Conservation (phyloP, 2,329 filamentous ascomycete genomes). For the Neophaeococcomyces mojaviensis region DNA sequence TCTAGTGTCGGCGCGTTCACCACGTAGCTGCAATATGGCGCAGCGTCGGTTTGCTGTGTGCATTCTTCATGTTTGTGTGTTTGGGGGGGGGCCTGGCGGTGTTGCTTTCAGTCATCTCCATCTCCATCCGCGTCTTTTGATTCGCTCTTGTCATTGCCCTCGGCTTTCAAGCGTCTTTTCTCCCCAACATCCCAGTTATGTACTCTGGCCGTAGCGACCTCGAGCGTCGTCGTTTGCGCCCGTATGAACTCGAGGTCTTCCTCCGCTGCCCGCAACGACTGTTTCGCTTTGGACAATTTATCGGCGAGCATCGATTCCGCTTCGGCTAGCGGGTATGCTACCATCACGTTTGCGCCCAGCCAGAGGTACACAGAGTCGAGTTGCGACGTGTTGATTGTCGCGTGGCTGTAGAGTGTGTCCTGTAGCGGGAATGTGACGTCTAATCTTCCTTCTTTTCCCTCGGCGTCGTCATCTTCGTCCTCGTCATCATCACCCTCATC, state of each 20-base stretch:
- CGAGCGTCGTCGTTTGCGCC: constrained; percentile 95
- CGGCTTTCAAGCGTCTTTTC: constrained; percentile 75
- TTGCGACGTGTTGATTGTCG: constrained; percentile 65
- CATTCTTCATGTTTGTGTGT: no score
- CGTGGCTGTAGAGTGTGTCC: constrained; percentile 89
- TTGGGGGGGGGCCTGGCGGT: no score
- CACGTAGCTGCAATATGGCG: no score
- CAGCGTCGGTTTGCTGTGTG: no score
- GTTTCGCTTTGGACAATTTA: constrained; percentile 72
- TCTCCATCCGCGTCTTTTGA: constrained; percentile 34
- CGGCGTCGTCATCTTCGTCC: constrained; percentile 11
- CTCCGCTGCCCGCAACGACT: constrained; percentile 78
- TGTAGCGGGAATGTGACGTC: constrained; percentile 95
- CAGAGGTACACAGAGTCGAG: constrained; percentile 84
- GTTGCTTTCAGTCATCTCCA: no score
- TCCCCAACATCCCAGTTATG: constrained; percentile 99
- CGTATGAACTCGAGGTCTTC: constrained; percentile 93
- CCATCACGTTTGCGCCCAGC: constrained; percentile 98
- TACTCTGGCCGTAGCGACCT: constrained; percentile 92
- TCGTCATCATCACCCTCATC: constrained; percentile 1
- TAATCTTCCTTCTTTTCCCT: constrained; percentile 36
- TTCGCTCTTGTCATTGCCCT: constrained; percentile 39
- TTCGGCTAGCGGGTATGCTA: constrained; percentile 85
- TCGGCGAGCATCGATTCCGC: constrained; percentile 69
- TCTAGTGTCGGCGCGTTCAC: no score